Evolutionary conservation across 2,329 filamentous ascomycete species (phyloP), one percentile per base, ranked within the genome.

Genomic region (Colletotrichum australisinense): DNA sequence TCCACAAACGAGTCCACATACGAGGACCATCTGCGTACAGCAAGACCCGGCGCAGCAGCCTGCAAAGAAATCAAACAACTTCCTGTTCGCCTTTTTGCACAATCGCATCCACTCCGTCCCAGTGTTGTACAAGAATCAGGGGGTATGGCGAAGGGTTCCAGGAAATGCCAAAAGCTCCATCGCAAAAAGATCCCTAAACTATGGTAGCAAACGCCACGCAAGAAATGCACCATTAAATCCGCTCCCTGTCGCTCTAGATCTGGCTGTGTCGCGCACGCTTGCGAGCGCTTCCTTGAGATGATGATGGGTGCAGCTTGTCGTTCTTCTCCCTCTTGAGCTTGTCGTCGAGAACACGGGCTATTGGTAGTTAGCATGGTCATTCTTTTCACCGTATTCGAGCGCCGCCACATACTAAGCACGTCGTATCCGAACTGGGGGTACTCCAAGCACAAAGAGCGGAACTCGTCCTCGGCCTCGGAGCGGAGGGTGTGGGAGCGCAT

Each of bases 391-490:
- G n/a, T 79, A 75, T 79, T 66, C 49, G 66, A n/a, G 60, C 16
- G 49, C 0, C n/a, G 56, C 16, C n/a, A 62, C 32, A 55, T 86
- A 94, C 91, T 95, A 73, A 98, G 90, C 69, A 98, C 94, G 82
- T 98, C 95, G 85, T 95, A 98, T 79, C 93, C 93, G 81, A 98
- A 98, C 80, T 97, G 93, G 22, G 95, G 95, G 81, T 92, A 95
- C 84, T 98, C 94, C 81, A 98, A 85, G 84, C 95, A 98, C 83
- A 98, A 90, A 58, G 88, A 83, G 81, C 92, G 91, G 89, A 98
- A 98, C 84, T 97, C 94, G 7, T 90, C 89, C 83, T 97, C 94
- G 49, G 95, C 94, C 83, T 97, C 94, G 83, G 95, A 89, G 22
- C 95, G 93, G 75, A 98, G 86, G 14, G 94, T 92, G 84, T 97